Evolutionary conservation across 73 alveolate species (phyloP).

Genomic region (Breviolum minutum): DNA sequence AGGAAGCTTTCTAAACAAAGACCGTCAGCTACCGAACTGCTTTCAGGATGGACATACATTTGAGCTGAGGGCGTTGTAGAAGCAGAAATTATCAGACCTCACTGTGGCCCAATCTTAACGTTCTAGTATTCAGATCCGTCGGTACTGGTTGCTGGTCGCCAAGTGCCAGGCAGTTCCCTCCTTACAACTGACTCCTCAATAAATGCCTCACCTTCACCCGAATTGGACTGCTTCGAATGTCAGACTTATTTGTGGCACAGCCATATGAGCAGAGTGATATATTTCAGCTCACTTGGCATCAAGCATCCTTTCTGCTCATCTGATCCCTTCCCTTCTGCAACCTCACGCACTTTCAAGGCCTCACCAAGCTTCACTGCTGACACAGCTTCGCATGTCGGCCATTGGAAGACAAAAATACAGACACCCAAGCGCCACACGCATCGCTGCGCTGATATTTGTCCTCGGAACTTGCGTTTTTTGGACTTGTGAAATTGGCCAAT

Average conservation of each 20-base stretch:
- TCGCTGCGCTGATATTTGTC: conserved; percentile 83
- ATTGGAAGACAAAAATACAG: neutral
- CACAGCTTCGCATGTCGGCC: neutral
- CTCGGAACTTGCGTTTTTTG: too few species aligned
- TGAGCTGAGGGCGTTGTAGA: conserved; percentile 59
- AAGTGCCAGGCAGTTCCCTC: conserved; percentile 38
- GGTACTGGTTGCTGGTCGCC: neutral
- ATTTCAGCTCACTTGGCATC: neutral
- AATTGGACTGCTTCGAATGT: too few species aligned
- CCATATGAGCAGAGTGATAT: neutral
- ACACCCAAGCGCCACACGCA: conserved; percentile 24
- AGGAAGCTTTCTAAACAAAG: neutral
- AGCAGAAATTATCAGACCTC: conserved; percentile 94
- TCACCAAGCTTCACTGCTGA: neutral
- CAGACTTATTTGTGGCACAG: neutral
- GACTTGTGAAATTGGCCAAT: too few species aligned
- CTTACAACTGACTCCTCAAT: conserved; percentile 86
- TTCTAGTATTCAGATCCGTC: neutral
- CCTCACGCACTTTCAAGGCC: conserved; percentile 30
- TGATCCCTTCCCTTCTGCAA: conserved; percentile 27
- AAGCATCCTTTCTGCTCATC: conserved; percentile 47
- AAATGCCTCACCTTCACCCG: conserved; percentile 80
- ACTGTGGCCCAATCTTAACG: neutral
- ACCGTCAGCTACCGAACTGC: neutral
- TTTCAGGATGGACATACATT: neutral